Conservation (phyloP, 2,329 filamentous ascomycete species). For the Nothomitra cinnamomea region DNA sequence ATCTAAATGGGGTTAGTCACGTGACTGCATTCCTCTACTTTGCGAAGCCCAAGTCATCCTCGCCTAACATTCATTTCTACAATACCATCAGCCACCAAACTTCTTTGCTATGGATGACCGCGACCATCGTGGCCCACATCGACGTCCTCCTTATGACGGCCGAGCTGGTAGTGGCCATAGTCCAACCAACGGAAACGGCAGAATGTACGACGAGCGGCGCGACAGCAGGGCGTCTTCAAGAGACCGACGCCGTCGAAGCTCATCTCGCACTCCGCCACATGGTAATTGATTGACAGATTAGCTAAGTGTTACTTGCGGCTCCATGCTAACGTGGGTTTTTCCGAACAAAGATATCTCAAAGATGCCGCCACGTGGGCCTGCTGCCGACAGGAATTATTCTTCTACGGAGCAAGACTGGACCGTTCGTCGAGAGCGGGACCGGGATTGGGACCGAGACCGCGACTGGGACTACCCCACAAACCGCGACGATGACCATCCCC, state of each 20-base stretch:
- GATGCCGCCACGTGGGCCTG: conserved; percentile 18
- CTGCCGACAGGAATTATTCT: no score
- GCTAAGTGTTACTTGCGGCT: conserved; percentile 12
- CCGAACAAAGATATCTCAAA: conserved; percentile 22
- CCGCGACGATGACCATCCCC: conserved; percentile 19
- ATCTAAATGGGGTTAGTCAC: no score
- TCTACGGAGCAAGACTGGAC: conserved; percentile 7
- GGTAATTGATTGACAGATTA: conserved; percentile 21
- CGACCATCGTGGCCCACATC: no score
- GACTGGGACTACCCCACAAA: conserved; percentile 14
- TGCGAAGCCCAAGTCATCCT: no score
- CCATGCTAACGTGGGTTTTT: conserved; percentile 22
- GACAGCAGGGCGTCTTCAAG: conserved; percentile 7
- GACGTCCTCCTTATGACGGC: no score
- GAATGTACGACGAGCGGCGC: conserved; percentile 28
- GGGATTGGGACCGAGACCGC: conserved; percentile 19
- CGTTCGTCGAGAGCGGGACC: conserved; percentile 20
- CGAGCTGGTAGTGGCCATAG: not conserved
- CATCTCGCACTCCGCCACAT: conserved; percentile 27
- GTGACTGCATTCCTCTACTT: no score
- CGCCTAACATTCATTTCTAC: no score
- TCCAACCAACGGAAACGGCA: conserved; percentile 15
- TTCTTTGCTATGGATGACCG: no score
- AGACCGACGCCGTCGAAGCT: conserved; percentile 16
- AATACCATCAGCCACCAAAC: no score